A percentile compares a stretch with the other conserved stretches of the same genome.
These are phyloP conservation scores for Dendrobium catenatum DNA, from an alignment of 106 monocot genomes.

Conservation along the genomic window DNA sequence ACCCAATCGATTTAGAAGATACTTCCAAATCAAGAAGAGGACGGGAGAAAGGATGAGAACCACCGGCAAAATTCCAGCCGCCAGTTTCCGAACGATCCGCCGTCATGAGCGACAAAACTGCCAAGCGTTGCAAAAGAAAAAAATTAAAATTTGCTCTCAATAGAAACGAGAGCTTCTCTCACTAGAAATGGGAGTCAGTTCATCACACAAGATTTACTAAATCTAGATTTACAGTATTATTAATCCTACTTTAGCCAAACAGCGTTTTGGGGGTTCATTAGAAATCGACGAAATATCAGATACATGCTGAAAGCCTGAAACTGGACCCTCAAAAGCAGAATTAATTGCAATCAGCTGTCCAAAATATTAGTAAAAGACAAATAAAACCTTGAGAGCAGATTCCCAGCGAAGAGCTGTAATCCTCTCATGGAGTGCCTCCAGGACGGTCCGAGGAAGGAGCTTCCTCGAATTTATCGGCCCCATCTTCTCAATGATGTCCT, in stretches of 20 bases:
- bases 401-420: constrained; percentile 85
- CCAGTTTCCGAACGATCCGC: too few species aligned
- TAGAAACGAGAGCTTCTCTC: too few species aligned
- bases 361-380: not conserved
- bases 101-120: too few species aligned
- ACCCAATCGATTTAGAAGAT: too few species aligned
- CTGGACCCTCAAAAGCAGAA: not conserved
- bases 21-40: too few species aligned
- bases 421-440: constrained; percentile 87
- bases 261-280: not conserved
- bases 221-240: not conserved
- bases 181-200: too few species aligned
- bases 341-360: not conserved
- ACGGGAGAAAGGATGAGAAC: too few species aligned
- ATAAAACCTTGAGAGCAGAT: constrained; percentile 81
- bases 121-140: too few species aligned
- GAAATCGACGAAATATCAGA: not conserved
- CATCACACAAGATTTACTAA: not conserved
- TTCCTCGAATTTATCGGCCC: constrained; percentile 60
- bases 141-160: too few species aligned
- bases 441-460: constrained; percentile 75
- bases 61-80: too few species aligned
- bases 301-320: not conserved
- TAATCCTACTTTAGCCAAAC: too few species aligned
- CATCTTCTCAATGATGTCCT: constrained; percentile 73